Base-by-base conservation (phyloP, 805 yeast genomes). In the Lachancea kluyveri region DNA sequence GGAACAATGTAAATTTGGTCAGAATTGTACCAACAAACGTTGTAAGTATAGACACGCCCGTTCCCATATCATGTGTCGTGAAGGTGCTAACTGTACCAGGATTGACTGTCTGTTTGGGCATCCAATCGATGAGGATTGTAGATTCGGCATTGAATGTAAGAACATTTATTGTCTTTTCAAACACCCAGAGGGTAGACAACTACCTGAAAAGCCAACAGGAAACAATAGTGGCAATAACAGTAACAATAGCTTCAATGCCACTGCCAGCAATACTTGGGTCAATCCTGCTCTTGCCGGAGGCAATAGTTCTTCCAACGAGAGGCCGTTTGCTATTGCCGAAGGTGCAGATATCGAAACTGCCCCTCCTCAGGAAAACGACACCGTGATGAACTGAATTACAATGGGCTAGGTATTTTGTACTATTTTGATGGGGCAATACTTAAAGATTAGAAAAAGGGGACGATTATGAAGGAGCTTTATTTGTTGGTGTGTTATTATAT, bases 11-110 rank as follows among this genome's bases (percentile, higher is more conserved):
- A 83, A 80, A 55, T 87, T 74, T 53, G 87, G 88, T 22, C 43
- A 70, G 7, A 66, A 71, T 38, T 87, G 96, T 60, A 79, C 86
- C 26, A 85, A 85, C 51, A 72, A 68, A 44, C 70, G 68, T 47
- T 87, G 96, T 60, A 79, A 81, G 39, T 81, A 72, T 56, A 75
- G 96, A 61, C 96, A 87, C 59, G 94, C 96, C 2, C 69, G 75
- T 11, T 67, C 83, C 6, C 67, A 72, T 6, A 73, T 77, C 17
- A 59, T 83, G 39, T 87, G 96, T 55, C 83, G 95, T 52, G 84
- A 78, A 18, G 95, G 96, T 16, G 72, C 73, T 17, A 68, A 67
- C 29, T 87, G 96, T 64, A 69, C 74, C 12, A 74, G 95, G 57
- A 64, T 74, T 29, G 92, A 87, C 56, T 87, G 96, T 62, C 66